Conservation (phyloP, 2,329 filamentous ascomycete species). For the Cercospora zeina region DNA sequence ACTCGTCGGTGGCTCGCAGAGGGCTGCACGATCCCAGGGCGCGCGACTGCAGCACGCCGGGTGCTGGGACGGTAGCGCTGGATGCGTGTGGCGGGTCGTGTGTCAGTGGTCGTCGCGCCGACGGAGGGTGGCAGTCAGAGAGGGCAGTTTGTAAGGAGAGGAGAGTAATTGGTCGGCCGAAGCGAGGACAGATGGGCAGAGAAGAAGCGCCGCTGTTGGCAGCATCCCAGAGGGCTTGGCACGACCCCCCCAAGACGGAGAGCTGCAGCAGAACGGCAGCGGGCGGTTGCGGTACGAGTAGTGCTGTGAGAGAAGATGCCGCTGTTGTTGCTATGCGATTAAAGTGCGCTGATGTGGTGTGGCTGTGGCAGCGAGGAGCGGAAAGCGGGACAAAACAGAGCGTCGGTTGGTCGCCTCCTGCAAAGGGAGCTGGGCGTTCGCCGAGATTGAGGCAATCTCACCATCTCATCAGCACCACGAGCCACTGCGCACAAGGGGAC, state of each 20-base stretch:
- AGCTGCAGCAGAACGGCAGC: too few species aligned
- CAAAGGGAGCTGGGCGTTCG: constrained; percentile 1
- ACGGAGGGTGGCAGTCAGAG: neutral
- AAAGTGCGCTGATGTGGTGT: neutral
- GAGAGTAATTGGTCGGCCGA: constrained; percentile 1
- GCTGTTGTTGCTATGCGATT: neutral
- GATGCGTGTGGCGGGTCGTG: constrained; percentile 1
- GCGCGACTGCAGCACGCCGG: constrained; percentile 14
- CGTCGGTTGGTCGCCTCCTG: constrained; percentile 7
- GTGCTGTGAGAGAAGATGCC: neutral
- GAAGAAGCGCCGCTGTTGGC: too few species aligned
- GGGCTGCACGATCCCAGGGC: neutral
- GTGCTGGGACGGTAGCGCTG: constrained; percentile 8
- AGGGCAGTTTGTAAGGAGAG: constrained; percentile 7
- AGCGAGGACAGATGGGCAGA: neutral
- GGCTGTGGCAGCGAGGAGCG: neutral
- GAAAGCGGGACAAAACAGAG: neutral
- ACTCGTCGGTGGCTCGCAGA: neutral
- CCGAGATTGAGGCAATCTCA: constrained; percentile 15
- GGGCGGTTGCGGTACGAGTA: neutral
- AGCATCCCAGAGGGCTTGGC: neutral
- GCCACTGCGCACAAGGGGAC: neutral
- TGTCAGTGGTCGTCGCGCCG: constrained; percentile 1
- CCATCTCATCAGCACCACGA: neutral
- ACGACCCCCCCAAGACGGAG: neutral